Base-by-base conservation (phyloP, 257 asterid species). In the Solanum gandarillasii region DNA sequence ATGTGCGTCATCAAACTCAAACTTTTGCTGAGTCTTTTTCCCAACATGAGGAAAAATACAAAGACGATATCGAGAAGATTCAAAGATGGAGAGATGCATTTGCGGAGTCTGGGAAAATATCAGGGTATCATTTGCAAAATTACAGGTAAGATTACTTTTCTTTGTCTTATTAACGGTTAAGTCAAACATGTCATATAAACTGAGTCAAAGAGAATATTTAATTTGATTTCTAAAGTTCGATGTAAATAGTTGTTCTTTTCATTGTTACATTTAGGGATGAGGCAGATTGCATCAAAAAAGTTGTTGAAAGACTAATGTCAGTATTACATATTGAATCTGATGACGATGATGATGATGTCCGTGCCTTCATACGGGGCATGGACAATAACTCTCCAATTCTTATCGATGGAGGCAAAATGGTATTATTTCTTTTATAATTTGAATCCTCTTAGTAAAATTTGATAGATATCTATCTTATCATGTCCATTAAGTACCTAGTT, bases 111-210 rank as follows among this genome's bases (percentile, higher is more conserved):
- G 83, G 83, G 31, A 75, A 75, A 75, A 10, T 23, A 38, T 12
- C 34, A 75, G 83, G 83, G 31, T 12, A 38, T 4, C 55, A 12
- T 39, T 12, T 75, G 16, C 27, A 75, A 75, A 75, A 21, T 75
- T 75, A 5, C 9, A 75, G 0, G 83, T 75, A 75, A 38, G 58
- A 48, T 48, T 5, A 5, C 20, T 48, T 62, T 0, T 23, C 71
- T 62, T 23, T 23, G 55, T 46, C 52, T 43, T 43, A 4, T 46
- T 12, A 46, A 52, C n/a, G 2, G 10, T 27, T 0, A 27, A 67
- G 2, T 67, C 21, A 67, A 25, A 6, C 5, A 0, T 27, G 27
- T 0, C 35, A 27, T 7, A 67, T 12, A 27, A 12, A 27, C 0
- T 13, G 8, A 27, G 9, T 27, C 5, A 27, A 68, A 52, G 8